Evolutionary conservation across 2,329 filamentous ascomycete species (phyloP), one percentile per base, ranked within the genome.

Genomic region (Diplodia sapinea): DNA sequence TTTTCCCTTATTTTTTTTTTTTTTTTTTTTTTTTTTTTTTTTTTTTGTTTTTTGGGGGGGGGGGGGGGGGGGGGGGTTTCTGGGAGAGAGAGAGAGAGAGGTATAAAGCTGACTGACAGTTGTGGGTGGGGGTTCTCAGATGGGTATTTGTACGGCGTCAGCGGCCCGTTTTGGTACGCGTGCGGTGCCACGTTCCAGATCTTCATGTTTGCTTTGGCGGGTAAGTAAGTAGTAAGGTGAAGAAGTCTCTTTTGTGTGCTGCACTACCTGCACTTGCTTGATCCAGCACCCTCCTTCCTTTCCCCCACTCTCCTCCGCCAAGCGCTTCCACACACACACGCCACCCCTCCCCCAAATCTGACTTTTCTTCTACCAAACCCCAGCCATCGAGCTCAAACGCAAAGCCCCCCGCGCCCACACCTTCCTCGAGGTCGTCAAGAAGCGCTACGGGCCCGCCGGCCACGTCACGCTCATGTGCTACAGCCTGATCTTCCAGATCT

Each of bases 171-270:
- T 31, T 77, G 74, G 74, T 76, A 77, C 67, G 75, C 72, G 15
- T 74, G 74, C 33, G 75, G 75, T 9, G 74, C 74, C 8, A 76
- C 74, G 6, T 74, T 76, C 3, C 75, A 77, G 67, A 77, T 77
- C 20, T 57, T 52, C 47, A 52, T 70, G 52, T 70, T 70, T 15
- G 52, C 69, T 3, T 12, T 67, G 43, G 65, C 65, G 17, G 65
- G 65, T 66, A 20, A 49, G 65, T 52, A 3, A 23, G 4, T 2
- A 26, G 23, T 3, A 3, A 2, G 23, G 23, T 26, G 23, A 26
- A 26, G 23, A 26, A 26, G 23, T 23, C 23, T 23, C 23, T 23
- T 23, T 1, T 23, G 23, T 23, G 23, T 23, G 23, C 23, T 23
- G 23, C 2, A 23, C 23, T 2, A 23, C 23, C 23, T 23, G 23